These are phyloP conservation scores for Ormosia emarginata DNA, from an alignment of 306 rosid genomes.

Conservation along the genomic window DNA sequence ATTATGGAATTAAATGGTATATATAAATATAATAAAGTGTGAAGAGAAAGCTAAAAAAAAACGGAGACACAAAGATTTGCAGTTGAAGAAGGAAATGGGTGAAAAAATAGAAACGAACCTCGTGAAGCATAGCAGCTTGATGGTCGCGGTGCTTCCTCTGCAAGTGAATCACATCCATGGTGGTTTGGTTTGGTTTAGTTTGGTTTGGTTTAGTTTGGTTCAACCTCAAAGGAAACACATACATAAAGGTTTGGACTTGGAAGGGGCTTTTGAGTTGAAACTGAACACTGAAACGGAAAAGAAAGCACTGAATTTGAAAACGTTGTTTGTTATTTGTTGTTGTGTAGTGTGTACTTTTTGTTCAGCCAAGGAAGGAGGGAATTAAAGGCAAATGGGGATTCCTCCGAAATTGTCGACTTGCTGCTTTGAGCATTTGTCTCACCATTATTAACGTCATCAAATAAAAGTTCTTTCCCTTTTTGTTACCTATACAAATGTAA, in stretches of 20 bases:
- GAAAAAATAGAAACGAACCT: constrained; percentile 27
- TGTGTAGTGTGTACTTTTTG: neutral
- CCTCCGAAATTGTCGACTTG: constrained; percentile 9
- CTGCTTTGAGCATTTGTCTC: neutral
- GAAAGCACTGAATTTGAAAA: neutral
- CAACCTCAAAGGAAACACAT: neutral
- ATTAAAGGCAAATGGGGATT: neutral
- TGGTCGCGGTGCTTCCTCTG: constrained; percentile 44
- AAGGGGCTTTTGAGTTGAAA: neutral
- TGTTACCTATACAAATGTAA: no score
- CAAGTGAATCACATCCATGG: constrained; percentile 66
- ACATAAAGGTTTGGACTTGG: no score
- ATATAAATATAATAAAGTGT: no score
- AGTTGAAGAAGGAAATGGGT: no score
- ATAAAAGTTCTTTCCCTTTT: no score
- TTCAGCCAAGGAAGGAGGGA: neutral
- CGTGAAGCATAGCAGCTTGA: constrained; percentile 38
- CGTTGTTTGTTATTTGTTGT: constrained; percentile 6
- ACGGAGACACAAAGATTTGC: no score
- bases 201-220: neutral
- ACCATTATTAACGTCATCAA: neutral
- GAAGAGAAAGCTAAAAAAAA: no score
- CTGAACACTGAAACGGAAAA: neutral
- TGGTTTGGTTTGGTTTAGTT: neutral
- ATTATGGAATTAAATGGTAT: no score